A percentile compares a stretch with the other conserved stretches of the same genome.
phyloP scores from a whole-genome alignment of 2,329 filamentous ascomycete genomes.

The Cyclaneusma minus region DNA sequence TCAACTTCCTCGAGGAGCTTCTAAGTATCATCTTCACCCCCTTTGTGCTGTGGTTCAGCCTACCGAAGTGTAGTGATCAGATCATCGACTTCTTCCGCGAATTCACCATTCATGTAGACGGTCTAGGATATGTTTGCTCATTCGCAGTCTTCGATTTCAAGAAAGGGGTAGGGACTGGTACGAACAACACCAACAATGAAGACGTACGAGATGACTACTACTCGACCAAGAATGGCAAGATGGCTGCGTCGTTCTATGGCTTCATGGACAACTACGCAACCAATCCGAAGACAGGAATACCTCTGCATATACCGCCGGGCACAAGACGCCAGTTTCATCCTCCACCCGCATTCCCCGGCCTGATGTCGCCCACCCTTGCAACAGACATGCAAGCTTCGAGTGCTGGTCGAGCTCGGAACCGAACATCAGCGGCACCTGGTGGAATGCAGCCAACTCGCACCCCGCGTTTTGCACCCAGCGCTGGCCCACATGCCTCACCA shows the following conservation, averaged over 20 bases:
- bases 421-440: conserved; percentile 19
- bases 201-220: conserved; percentile 86
- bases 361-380: conserved; percentile 45
- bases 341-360: conserved; percentile 58
- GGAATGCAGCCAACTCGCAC: conserved; percentile 21
- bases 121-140: conserved; percentile 88
- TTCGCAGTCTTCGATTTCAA: conserved; percentile 97
- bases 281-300: conserved; percentile 53
- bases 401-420: conserved; percentile 26
- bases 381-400: conserved; percentile 39
- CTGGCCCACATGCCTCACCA: conserved; percentile 30
- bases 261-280: conserved; percentile 86
- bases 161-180: conserved; percentile 43
- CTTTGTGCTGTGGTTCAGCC: conserved; percentile 70
- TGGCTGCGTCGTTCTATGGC: conserved; percentile 92
- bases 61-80: conserved; percentile 79
- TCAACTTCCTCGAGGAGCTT: conserved; percentile 87
- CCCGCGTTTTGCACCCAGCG: conserved; percentile 26
- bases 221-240: conserved; percentile 89
- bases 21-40: conserved; percentile 86
- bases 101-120: conserved; percentile 93
- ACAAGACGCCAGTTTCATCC: conserved; percentile 51
- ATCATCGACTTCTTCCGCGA: conserved; percentile 97
- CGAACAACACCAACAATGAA: conserved; percentile 21
- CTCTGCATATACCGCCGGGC: conserved; percentile 41